phyloP scores from a whole-genome alignment of 371 early-diverging fungal genomes.

The Ordospora colligata region DNA sequence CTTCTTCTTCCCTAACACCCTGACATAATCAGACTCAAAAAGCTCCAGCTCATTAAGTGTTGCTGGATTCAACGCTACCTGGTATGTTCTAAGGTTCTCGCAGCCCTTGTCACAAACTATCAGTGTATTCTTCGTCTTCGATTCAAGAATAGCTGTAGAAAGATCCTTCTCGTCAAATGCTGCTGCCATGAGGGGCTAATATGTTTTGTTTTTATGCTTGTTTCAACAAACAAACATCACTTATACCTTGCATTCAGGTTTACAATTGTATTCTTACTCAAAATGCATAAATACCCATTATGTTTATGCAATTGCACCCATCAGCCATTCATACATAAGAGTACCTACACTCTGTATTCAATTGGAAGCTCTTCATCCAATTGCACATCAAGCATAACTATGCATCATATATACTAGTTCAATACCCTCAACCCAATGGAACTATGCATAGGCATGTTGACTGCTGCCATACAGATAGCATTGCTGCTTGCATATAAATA shows the following conservation, averaged over 20 bases:
- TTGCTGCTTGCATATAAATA: background rate
- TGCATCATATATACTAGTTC: too few species aligned
- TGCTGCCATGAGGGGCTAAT: background rate
- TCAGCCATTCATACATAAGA: too few species aligned
- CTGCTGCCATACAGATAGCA: background rate
- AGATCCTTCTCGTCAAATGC: constrained; percentile 25
- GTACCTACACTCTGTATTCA: too few species aligned
- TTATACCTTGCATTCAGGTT: too few species aligned
- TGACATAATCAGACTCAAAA: constrained; percentile 62
- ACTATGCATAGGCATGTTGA: too few species aligned
- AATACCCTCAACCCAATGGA: too few species aligned
- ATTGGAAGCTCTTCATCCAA: too few species aligned
- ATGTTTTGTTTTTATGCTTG: background rate
- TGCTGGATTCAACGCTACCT: constrained; percentile 49
- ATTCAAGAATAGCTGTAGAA: constrained; percentile 60
- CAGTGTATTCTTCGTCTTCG: constrained; percentile 46
- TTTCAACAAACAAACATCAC: constrained; percentile 1
- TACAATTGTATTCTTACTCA: too few species aligned
- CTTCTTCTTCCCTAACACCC: constrained; percentile 93
- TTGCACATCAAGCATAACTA: too few species aligned
- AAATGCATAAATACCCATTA: too few species aligned
- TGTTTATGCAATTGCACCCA: too few species aligned
- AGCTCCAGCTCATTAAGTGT: constrained; percentile 48
- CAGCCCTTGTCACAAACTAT: constrained; percentile 31
- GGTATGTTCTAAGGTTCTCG: constrained; percentile 23